Evolutionary conservation across 345 rosid genomes (phyloP).

Genomic region (Turritis glabra): DNA sequence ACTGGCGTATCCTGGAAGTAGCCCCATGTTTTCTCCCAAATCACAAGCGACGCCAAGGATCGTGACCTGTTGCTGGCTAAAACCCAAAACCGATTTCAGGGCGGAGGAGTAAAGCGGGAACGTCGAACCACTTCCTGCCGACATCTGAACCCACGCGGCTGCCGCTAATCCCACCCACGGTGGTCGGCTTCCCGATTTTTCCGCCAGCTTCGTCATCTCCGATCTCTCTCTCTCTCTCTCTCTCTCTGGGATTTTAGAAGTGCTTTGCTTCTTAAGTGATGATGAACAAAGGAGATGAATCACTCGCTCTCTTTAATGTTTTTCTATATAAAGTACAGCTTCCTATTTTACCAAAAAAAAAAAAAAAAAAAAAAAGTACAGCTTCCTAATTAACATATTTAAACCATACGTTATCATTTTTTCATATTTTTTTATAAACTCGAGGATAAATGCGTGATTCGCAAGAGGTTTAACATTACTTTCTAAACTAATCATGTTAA

Average conservation of each 20-base stretch:
- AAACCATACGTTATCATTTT: no score
- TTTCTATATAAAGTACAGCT: neutral
- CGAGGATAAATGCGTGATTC: slow-evolving; percentile 4
- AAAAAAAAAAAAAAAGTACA: no score
- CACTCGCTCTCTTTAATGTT: neutral
- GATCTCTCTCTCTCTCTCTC: neutral
- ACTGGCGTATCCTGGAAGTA: slow-evolving; percentile 83
- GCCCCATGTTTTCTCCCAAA: slow-evolving; percentile 82
- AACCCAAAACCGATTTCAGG: slow-evolving; percentile 75
- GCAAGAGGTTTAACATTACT: neutral
- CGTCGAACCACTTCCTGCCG: slow-evolving; percentile 67
- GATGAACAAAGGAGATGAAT: slow-evolving; percentile 13
- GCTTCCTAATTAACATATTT: no score
- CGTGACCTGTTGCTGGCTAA: slow-evolving; percentile 78
- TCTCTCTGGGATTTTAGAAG: neutral
- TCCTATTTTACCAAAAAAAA: no score
- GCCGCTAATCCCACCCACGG: slow-evolving; percentile 98
- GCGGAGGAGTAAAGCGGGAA: slow-evolving; percentile 83
- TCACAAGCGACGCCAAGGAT: slow-evolving; percentile 94
- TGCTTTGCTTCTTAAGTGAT: neutral
- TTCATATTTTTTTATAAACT: no score
- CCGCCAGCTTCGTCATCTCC: slow-evolving; percentile 50
- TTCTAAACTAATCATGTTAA: neutral
- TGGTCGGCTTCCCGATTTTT: slow-evolving; percentile 85
- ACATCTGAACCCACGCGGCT: slow-evolving; percentile 80